phyloP scores from a whole-genome alignment of 2,329 filamentous ascomycete genomes.

The Fusarium nygamai region DNA sequence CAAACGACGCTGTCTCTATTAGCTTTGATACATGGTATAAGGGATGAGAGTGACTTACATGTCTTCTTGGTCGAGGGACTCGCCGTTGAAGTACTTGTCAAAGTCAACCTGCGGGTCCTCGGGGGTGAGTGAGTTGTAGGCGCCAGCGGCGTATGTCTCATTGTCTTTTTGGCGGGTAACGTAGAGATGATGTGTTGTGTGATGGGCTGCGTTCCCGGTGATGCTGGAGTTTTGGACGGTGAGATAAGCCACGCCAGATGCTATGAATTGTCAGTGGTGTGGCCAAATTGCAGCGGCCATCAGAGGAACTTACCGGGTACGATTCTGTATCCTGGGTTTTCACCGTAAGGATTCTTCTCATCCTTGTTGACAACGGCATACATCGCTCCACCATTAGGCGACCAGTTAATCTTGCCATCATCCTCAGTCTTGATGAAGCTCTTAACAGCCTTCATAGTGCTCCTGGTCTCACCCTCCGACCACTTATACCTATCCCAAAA shows the following conservation, averaged over 20 bases:
- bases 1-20: not conserved
- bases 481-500: not conserved
- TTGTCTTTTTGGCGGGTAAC: not conserved
- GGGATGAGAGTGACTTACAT: not conserved
- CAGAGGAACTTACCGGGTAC: not conserved
- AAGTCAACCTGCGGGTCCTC: slow-evolving; percentile 3
- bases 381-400: not conserved
- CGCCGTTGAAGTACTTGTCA: slow-evolving; percentile 1
- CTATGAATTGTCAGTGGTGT: not conserved
- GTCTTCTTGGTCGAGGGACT: not conserved
- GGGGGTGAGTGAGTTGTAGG: not conserved
- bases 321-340: not conserved
- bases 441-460: not conserved
- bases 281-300: rapidly evolving
- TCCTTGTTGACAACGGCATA: not conserved
- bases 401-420: slow-evolving; percentile 1
- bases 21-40: rapidly evolving
- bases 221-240: not conserved
- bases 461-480: not conserved
- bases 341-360: not conserved
- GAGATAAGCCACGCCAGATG: not conserved
- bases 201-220: not conserved
- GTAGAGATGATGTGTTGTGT: slow-evolving; percentile 4
- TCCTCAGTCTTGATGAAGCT: slow-evolving; percentile 3
- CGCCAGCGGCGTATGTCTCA: not conserved